phyloP scores from a whole-genome alignment of 2,329 filamentous ascomycete genomes.

The Xylaria sp. region DNA sequence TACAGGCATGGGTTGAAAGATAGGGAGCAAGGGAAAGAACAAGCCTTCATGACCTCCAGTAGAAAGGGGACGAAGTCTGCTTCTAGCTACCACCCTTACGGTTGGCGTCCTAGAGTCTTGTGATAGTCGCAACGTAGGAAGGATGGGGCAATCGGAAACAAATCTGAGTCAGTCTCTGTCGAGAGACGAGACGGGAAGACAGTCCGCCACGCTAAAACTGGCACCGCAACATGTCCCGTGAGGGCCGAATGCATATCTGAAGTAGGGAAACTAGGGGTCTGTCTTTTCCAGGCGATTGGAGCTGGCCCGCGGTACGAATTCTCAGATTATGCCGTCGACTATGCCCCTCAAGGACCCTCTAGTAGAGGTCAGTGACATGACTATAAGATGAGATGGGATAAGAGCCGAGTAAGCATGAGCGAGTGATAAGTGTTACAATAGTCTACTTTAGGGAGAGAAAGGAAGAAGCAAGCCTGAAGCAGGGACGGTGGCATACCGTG shows the following conservation, averaged over 20 bases:
- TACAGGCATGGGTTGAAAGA: no score
- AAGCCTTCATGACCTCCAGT: no score
- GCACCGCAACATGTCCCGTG: background rate
- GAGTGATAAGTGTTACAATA: background rate
- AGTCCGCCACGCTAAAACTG: background rate
- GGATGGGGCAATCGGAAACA: no score
- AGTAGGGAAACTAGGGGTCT: slow-evolving; percentile 3
- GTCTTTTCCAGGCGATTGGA: background rate
- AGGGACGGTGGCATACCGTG: background rate
- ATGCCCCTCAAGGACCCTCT: background rate
- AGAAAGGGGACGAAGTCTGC: no score
- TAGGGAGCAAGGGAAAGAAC: no score
- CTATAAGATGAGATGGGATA: background rate
- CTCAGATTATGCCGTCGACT: background rate
- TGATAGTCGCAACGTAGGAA: no score
- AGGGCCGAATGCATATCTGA: background rate
- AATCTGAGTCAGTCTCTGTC: no score
- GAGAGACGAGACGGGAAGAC: background rate
- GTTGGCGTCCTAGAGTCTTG: no score
- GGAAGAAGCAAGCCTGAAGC: background rate
- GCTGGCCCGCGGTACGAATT: background rate
- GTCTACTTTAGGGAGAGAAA: no score
- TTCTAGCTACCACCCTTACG: no score
- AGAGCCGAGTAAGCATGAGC: background rate
- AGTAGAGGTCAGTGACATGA: background rate